These are phyloP conservation scores for Udeniomyces megalosporus DNA, from an alignment of 768 basidiomycete species.

Conservation along the genomic window DNA sequence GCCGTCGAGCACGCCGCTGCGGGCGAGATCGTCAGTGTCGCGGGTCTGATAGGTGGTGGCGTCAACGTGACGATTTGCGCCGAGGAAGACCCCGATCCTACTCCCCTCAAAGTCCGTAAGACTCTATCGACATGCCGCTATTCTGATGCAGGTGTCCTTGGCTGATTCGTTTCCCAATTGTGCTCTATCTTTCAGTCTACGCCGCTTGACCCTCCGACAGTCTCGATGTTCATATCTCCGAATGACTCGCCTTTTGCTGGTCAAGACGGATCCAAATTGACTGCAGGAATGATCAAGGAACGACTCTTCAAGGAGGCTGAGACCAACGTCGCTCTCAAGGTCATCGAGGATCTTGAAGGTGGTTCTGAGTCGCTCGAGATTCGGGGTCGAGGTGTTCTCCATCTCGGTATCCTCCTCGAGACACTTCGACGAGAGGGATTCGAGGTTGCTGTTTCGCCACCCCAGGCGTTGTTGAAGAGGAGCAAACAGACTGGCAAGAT, in stretches of 20 bases:
- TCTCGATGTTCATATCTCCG: conserved; percentile 15
- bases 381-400: conserved; percentile 16
- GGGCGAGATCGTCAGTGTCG: conserved; percentile 16
- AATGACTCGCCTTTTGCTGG: conserved; percentile 17
- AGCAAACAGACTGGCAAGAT: not conserved
- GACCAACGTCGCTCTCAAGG: conserved; percentile 16
- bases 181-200: not conserved
- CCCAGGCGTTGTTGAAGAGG: conserved; percentile 7
- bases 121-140: too few species aligned
- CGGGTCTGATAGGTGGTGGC: conserved; percentile 4
- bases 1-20: conserved; percentile 12
- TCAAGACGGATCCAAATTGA: conserved; percentile 14
- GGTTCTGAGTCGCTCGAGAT: conserved; percentile 13
- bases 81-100: conserved; percentile 1
- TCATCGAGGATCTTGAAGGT: not conserved
- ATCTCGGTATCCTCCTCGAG: conserved; percentile 16
- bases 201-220: conserved; percentile 16
- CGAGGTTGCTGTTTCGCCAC: conserved; percentile 13
- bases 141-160: too few species aligned
- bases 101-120: not conserved
- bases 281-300: conserved; percentile 14
- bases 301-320: conserved; percentile 15
- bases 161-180: not conserved
- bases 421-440: conserved; percentile 16
- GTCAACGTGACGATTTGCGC: conserved; percentile 12